Conservation (phyloP, 1,284 basidiomycete genomes). For the Coriolopsis trogii region DNA sequence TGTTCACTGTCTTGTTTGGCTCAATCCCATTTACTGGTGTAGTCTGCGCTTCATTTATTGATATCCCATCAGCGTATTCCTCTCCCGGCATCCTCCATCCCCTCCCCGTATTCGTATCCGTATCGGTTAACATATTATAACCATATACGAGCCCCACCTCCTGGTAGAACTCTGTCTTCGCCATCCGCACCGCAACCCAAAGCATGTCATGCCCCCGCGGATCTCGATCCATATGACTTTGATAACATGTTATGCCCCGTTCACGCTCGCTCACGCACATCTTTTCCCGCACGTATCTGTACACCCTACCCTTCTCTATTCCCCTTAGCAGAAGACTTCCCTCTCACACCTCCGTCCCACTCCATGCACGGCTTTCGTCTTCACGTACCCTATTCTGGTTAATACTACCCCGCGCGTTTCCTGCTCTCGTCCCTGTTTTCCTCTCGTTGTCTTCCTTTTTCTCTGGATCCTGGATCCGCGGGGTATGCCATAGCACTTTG, state of each 20-base stretch:
- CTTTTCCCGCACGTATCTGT: conserved; percentile 9
- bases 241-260: conserved; percentile 17
- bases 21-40: conserved; percentile 15
- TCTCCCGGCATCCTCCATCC: not conserved
- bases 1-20: conserved; percentile 22
- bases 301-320: conserved; percentile 22
- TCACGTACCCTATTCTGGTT: conserved; percentile 11
- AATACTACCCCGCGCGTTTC: conserved; percentile 3
- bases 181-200: conserved; percentile 5
- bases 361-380: not conserved
- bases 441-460: not conserved
- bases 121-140: conserved; percentile 10
- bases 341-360: too few relatives aligned
- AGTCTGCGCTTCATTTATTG: conserved; percentile 25
- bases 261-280: conserved; percentile 19
- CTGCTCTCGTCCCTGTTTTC: conserved; percentile 1
- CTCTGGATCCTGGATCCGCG: conserved; percentile 2
- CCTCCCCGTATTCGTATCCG: conserved; percentile 1
- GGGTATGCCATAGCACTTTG: conserved; percentile 6
- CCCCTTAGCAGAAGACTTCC: not conserved
- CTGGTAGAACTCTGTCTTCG: not conserved
- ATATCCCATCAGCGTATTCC: conserved; percentile 15
- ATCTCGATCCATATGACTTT: conserved; percentile 20
- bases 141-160: conserved; percentile 8
- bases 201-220: conserved; percentile 19